phyloP scores from a whole-genome alignment of 2,329 filamentous ascomycete species.

The Pseudocercospora fijiensis region DNA sequence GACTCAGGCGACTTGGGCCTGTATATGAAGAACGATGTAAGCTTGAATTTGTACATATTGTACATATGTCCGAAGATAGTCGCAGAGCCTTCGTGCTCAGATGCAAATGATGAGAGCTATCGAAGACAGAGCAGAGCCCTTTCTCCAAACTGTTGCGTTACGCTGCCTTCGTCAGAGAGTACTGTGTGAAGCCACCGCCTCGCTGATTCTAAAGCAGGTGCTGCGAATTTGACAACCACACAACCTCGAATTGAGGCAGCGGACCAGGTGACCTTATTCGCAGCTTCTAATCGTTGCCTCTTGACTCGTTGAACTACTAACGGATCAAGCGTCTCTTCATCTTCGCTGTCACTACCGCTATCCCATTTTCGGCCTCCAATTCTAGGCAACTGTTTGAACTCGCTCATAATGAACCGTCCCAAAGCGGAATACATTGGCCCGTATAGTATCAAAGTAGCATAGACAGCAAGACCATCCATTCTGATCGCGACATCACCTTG shows the following conservation, averaged over 20 bases:
- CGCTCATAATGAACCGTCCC: slow-evolving; percentile 71
- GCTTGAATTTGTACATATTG: slow-evolving; percentile 7
- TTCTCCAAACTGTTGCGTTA: slow-evolving; percentile 71
- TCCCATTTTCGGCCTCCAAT: slow-evolving; percentile 80
- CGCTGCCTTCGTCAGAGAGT: slow-evolving; percentile 70
- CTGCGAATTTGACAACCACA: slow-evolving; percentile 87
- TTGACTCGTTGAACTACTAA: slow-evolving; percentile 35
- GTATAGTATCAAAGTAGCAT: slow-evolving; percentile 81
- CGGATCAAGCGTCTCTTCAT: slow-evolving; percentile 47
- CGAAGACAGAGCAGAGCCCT: slow-evolving; percentile 69
- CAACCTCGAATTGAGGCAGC: slow-evolving; percentile 78
- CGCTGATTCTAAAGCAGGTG: slow-evolving; percentile 75
- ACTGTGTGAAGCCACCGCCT: slow-evolving; percentile 76
- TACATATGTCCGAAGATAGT: slow-evolving; percentile 1
- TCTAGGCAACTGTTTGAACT: slow-evolving; percentile 75
- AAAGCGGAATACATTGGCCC: slow-evolving; percentile 68
- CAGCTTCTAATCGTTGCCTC: slow-evolving; percentile 57
- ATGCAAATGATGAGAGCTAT: slow-evolving; percentile 6
- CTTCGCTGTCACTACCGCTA: slow-evolving; percentile 36
- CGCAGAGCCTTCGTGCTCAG: background rate
- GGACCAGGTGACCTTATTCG: slow-evolving; percentile 71
- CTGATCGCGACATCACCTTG: slow-evolving; percentile 45
- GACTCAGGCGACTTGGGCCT: background rate
- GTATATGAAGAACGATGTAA: background rate
- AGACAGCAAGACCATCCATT: slow-evolving; percentile 73